These are phyloP conservation scores for Viola pubescens DNA, from an alignment of 441 rosid genomes.

Conservation along the genomic window DNA sequence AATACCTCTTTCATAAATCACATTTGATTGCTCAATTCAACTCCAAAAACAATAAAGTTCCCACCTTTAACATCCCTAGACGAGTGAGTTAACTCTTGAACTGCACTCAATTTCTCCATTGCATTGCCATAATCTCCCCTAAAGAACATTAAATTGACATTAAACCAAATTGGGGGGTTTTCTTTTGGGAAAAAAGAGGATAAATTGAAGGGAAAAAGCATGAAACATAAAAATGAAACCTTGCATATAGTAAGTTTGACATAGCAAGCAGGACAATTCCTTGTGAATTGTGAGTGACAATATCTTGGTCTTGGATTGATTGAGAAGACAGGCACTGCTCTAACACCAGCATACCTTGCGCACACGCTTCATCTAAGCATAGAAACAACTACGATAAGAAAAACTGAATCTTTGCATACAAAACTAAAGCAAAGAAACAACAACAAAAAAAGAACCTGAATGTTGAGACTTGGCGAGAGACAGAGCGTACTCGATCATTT, in stretches of 20 bases:
- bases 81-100: slow-evolving; percentile 31
- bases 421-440: neutral
- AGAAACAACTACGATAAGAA: neutral
- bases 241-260: slow-evolving; percentile 62
- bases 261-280: slow-evolving; percentile 73
- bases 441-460: slow-evolving; percentile 39
- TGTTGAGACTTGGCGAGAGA: slow-evolving; percentile 58
- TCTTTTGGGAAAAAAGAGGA: neutral
- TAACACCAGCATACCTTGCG: slow-evolving; percentile 69
- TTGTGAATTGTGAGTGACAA: slow-evolving; percentile 39
- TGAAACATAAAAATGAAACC: slow-evolving; percentile 29
- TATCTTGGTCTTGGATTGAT: slow-evolving; percentile 33
- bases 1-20: too few species aligned
- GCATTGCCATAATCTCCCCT: slow-evolving; percentile 65
- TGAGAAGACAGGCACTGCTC: slow-evolving; percentile 73
- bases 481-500: slow-evolving; percentile 86
- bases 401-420: neutral
- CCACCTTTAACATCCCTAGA: slow-evolving; percentile 50
- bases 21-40: neutral
- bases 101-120: slow-evolving; percentile 49
- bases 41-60: neutral
- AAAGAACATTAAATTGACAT: slow-evolving; percentile 1
- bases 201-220: neutral
- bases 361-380: slow-evolving; percentile 58
- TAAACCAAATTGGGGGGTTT: neutral